Evolutionary conservation across 2,329 filamentous ascomycete genomes (phyloP).

Genomic region (Fusarium foetens): DNA sequence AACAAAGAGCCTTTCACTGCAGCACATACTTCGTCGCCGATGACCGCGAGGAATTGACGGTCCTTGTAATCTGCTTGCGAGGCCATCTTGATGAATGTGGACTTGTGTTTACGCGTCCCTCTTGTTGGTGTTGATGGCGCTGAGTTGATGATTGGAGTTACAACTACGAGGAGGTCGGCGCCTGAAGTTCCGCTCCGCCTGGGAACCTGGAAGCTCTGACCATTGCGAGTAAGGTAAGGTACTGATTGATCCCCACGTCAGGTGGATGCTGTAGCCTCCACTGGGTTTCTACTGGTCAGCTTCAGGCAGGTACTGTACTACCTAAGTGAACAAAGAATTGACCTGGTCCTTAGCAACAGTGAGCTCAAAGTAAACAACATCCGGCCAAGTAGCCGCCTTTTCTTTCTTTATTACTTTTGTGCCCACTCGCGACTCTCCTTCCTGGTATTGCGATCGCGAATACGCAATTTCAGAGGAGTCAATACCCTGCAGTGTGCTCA

Average conservation of each 20-base stretch:
- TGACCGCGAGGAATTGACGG: slow-evolving; percentile 95
- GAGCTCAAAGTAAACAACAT: slow-evolving; percentile 44
- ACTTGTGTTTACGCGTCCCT: slow-evolving; percentile 21
- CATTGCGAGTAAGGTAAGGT: slow-evolving; percentile 11
- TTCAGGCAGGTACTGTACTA: slow-evolving; percentile 27
- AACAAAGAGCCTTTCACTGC: slow-evolving; percentile 3
- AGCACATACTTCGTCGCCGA: slow-evolving; percentile 85
- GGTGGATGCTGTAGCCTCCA: slow-evolving; percentile 17
- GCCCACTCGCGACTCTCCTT: not conserved
- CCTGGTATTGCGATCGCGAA: slow-evolving; percentile 4
- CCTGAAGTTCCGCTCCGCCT: slow-evolving; percentile 43
- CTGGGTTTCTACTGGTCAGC: slow-evolving; percentile 20
- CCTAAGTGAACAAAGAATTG: slow-evolving; percentile 31
- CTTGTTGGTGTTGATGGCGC: slow-evolving; percentile 25
- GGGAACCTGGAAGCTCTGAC: slow-evolving; percentile 42
- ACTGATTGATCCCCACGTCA: slow-evolving; percentile 30
- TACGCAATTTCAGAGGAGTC: not conserved
- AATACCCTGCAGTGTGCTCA: slow-evolving; percentile 42
- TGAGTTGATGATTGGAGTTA: slow-evolving; percentile 22
- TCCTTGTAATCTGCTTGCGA: slow-evolving; percentile 76
- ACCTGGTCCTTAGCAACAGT: slow-evolving; percentile 33
- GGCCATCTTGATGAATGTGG: slow-evolving; percentile 52
- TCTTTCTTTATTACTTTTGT: slow-evolving; percentile 7
- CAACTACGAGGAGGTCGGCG: slow-evolving; percentile 23
- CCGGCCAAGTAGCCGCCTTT: slow-evolving; percentile 6